Conservation (phyloP, 129 eudicot genomes). For the Helianthus tuberosus region DNA sequence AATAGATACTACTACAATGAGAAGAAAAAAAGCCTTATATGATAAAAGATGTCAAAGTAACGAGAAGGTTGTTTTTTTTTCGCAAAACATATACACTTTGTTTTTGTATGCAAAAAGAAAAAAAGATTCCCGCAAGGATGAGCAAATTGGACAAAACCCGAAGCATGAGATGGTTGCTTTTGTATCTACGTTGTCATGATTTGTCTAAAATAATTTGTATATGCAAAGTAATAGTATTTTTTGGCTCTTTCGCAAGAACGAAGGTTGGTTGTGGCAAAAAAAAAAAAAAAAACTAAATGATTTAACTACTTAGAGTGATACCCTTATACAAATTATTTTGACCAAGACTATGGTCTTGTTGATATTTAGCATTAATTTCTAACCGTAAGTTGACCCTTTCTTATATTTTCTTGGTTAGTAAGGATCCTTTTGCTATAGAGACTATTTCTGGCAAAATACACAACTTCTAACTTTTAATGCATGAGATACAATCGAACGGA, state of each 20-base stretch:
- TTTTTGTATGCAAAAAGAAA: neutral
- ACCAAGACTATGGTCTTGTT: conserved; percentile 19
- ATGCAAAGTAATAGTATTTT: neutral
- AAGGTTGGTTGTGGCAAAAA: neutral
- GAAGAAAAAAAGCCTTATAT: neutral
- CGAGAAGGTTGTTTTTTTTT: neutral
- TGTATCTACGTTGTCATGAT: neutral
- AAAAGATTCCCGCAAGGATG: neutral
- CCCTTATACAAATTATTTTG: conserved; percentile 9
- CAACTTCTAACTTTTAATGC: neutral
- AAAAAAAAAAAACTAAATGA: neutral
- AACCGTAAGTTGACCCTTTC: conserved; percentile 1
- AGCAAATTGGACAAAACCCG: neutral
- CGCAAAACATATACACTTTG: neutral
- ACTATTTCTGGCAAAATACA: neutral
- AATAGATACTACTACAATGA: neutral
- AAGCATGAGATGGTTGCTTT: neutral
- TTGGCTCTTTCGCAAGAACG: neutral
- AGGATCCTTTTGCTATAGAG: conserved; percentile 5
- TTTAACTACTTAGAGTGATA: neutral
- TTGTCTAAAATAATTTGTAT: neutral
- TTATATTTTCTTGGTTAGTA: neutral
- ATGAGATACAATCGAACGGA: neutral
- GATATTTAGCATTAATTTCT: neutral
- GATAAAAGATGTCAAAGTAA: neutral